A percentile compares a stretch with the other conserved stretches of the same genome.
Evolutionary conservation across 495 filamentous ascomycete genomes (phyloP).

Genomic region (Cercophora samala): DNA sequence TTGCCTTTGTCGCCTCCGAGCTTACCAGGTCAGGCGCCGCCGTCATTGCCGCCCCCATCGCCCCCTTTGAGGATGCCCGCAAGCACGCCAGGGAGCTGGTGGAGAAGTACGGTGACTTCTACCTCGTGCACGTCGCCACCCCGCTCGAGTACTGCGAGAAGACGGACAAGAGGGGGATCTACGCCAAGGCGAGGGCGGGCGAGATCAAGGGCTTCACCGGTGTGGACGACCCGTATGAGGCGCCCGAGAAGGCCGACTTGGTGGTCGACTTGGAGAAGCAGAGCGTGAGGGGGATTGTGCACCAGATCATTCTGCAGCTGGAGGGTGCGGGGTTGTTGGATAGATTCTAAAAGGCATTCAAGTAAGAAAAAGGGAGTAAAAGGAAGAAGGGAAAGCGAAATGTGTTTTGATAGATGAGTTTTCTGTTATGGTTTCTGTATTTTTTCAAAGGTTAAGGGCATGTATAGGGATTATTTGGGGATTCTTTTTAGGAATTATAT

Average conservation of each 20-base stretch:
- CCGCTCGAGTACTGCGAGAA: conserved; percentile 87
- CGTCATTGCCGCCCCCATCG: conserved; percentile 96
- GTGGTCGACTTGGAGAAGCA: conserved; percentile 81
- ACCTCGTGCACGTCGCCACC: conserved; percentile 91
- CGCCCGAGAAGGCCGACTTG: conserved; percentile 75
- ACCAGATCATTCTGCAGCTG: conserved; percentile 91
- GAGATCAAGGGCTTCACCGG: conserved; percentile 99
- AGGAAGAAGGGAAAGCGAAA: no score
- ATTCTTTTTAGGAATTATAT: not conserved
- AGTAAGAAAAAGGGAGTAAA: not conserved
- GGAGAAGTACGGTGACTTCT: conserved; percentile 84
- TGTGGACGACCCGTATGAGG: conserved; percentile 96
- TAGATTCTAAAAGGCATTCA: conserved; percentile 36
- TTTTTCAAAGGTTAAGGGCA: not conserved
- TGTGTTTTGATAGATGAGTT: conserved; percentile 1
- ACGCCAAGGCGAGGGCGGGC: conserved; percentile 75
- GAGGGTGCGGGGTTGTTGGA: conserved; percentile 86
- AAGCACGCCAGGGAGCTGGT: conserved; percentile 76
- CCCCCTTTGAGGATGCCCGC: conserved; percentile 79
- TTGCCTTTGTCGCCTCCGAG: conserved; percentile 93
- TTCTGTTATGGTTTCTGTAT: not conserved
- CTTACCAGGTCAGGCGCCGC: conserved; percentile 88
- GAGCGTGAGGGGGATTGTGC: conserved; percentile 86
- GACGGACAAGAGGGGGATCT: conserved; percentile 92
- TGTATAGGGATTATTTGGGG: not conserved